A percentile compares a stretch with the other conserved stretches of the same genome.
phyloP scores from a whole-genome alignment of 2,329 filamentous ascomycete genomes.

The Pezizomycotina sp. region DNA sequence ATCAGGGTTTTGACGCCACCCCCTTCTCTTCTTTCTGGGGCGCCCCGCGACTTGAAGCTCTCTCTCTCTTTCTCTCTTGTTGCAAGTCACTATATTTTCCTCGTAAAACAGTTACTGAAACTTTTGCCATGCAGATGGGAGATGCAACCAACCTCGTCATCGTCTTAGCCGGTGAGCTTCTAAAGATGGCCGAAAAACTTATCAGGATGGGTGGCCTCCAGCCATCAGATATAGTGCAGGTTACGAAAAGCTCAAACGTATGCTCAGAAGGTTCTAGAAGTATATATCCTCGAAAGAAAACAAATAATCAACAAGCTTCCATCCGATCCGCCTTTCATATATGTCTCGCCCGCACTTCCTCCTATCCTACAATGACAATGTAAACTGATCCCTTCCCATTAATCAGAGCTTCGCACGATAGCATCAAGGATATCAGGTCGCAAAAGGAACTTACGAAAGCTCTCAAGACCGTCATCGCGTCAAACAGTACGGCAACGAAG shows the following conservation, averaged over 20 bases:
- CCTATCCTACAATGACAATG: too few relatives aligned
- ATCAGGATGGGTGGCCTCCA: conserved; percentile 82
- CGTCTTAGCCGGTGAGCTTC: conserved; percentile 78
- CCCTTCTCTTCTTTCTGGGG: neutral
- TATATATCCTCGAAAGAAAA: too few relatives aligned
- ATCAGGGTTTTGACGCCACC: conserved; percentile 41
- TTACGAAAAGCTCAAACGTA: conserved; percentile 89
- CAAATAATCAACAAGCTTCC: conserved; percentile 1
- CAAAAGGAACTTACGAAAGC: conserved; percentile 82
- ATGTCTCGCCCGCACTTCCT: too few relatives aligned
- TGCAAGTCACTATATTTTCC: neutral
- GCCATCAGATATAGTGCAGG: conserved; percentile 91
- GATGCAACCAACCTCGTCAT: conserved; percentile 98
- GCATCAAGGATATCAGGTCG: conserved; percentile 67
- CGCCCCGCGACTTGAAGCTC: too few relatives aligned
- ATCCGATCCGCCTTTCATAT: too few relatives aligned
- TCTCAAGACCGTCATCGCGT: conserved; percentile 82
- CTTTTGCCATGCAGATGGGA: conserved; percentile 46
- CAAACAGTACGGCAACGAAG: conserved; percentile 76
- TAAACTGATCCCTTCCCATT: too few relatives aligned
- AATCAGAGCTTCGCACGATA: conserved; percentile 85
- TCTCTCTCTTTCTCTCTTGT: too few relatives aligned
- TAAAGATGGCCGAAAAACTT: conserved; percentile 94
- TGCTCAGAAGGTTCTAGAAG: conserved; percentile 67
- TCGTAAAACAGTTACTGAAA: too few relatives aligned